These are phyloP conservation scores for Astragalus membranaceus DNA, from an alignment of 306 rosid species.

Conservation along the genomic window DNA sequence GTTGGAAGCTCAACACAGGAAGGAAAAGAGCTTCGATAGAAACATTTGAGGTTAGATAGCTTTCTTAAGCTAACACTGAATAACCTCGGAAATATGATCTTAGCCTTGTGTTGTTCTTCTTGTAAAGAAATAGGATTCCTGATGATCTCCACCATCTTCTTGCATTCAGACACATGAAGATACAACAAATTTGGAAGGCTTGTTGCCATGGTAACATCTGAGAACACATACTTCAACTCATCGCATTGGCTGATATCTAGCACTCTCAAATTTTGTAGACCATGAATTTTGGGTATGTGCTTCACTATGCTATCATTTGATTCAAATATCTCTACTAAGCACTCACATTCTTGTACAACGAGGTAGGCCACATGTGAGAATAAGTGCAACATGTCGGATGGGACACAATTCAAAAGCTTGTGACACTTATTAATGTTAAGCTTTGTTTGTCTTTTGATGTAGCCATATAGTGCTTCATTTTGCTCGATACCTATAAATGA, in stretches of 20 bases:
- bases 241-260: accelerated
- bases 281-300: no score
- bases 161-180: background rate
- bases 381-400: background rate
- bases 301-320: background rate
- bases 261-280: accelerated
- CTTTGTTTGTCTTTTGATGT: background rate
- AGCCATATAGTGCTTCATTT: background rate
- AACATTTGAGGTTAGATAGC: background rate
- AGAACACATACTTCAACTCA: background rate
- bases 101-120: background rate
- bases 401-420: background rate
- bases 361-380: background rate
- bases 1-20: background rate
- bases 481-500: background rate
- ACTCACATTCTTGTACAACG: background rate
- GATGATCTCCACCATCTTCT: constrained; percentile 1
- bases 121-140: background rate
- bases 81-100: background rate
- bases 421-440: background rate
- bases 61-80: accelerated
- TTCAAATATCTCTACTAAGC: constrained; percentile 3
- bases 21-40: background rate
- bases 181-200: accelerated
- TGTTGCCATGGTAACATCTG: background rate